These are phyloP conservation scores for Exsudoporus frostii DNA, from an alignment of 768 basidiomycete species.

Conservation along the genomic window DNA sequence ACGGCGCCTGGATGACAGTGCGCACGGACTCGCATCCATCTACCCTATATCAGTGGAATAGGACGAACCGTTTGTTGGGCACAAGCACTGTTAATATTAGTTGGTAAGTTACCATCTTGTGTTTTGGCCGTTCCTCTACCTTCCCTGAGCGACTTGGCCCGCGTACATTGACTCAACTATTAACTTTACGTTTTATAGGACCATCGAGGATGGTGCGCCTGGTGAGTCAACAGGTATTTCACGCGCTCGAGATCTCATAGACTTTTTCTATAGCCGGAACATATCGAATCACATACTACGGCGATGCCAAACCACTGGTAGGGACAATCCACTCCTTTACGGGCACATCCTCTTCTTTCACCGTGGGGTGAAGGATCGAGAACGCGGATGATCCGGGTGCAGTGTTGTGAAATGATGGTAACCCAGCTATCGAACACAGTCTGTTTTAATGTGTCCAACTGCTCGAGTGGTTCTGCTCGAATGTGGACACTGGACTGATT, in stretches of 20 bases:
- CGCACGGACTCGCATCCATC: slow-evolving; percentile 79
- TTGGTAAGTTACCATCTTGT: slow-evolving; percentile 42
- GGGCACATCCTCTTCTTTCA: slow-evolving; percentile 61
- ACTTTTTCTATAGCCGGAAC: slow-evolving; percentile 48
- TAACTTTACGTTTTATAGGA: slow-evolving; percentile 36
- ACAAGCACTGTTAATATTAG: slow-evolving; percentile 64
- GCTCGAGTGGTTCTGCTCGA: neutral
- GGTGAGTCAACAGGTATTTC: slow-evolving; percentile 4
- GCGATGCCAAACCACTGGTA: slow-evolving; percentile 69
- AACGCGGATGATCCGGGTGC: neutral
- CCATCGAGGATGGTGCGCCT: slow-evolving; percentile 56
- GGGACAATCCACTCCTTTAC: slow-evolving; percentile 63
- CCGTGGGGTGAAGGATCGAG: slow-evolving; percentile 31
- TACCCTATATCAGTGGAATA: slow-evolving; percentile 62
- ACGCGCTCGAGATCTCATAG: neutral
- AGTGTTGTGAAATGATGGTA: neutral
- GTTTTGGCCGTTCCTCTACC: neutral
- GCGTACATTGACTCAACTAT: neutral
- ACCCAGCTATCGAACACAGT: neutral
- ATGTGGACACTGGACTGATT: neutral
- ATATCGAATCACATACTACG: slow-evolving; percentile 70
- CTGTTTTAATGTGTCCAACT: neutral
- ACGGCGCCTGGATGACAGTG: slow-evolving; percentile 52
- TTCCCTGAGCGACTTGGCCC: slow-evolving; percentile 5
- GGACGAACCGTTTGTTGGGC: slow-evolving; percentile 54